phyloP scores from a whole-genome alignment of 306 rosid species.

The Dryas octopetala region DNA sequence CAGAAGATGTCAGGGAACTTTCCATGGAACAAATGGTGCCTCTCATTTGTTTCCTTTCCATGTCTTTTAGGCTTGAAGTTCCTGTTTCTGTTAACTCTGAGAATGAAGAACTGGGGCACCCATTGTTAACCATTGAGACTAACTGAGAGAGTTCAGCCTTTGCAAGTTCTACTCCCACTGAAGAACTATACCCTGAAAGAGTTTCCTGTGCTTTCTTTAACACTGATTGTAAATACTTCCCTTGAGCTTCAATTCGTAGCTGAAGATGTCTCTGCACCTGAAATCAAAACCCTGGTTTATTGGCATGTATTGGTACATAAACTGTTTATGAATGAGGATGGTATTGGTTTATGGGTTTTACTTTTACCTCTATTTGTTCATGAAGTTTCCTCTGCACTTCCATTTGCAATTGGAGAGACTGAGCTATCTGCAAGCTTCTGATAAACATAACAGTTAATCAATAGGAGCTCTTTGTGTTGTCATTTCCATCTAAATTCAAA shows the following conservation, averaged over 20 bases:
- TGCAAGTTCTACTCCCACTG: constrained; percentile 59
- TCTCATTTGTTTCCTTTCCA: constrained; percentile 49
- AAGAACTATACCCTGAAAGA: constrained; percentile 58
- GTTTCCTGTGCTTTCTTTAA: constrained; percentile 79
- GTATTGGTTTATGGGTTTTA: constrained; percentile 10
- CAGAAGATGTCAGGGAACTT: constrained; percentile 84
- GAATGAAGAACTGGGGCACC: constrained; percentile 60
- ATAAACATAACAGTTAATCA: constrained; percentile 34
- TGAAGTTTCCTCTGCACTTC: constrained; percentile 72
- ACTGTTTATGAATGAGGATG: neutral
- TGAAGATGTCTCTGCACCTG: constrained; percentile 93
- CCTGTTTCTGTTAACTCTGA: constrained; percentile 74
- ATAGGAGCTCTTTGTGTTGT: constrained; percentile 25
- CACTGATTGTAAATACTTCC: constrained; percentile 85
- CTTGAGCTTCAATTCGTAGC: constrained; percentile 91
- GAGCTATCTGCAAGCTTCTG: constrained; percentile 66
- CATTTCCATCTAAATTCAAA: constrained; percentile 19
- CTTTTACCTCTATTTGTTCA: constrained; percentile 82
- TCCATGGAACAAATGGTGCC: constrained; percentile 69
- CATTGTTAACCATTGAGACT: constrained; percentile 62
- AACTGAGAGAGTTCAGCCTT: constrained; percentile 80
- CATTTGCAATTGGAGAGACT: constrained; percentile 85
- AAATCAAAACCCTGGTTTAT: constrained; percentile 13
- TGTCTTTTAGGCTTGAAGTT: constrained; percentile 34
- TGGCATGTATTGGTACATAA: neutral